Conservation (phyloP, 2,329 filamentous ascomycete genomes). For the Cladosporium cucumerinum region DNA sequence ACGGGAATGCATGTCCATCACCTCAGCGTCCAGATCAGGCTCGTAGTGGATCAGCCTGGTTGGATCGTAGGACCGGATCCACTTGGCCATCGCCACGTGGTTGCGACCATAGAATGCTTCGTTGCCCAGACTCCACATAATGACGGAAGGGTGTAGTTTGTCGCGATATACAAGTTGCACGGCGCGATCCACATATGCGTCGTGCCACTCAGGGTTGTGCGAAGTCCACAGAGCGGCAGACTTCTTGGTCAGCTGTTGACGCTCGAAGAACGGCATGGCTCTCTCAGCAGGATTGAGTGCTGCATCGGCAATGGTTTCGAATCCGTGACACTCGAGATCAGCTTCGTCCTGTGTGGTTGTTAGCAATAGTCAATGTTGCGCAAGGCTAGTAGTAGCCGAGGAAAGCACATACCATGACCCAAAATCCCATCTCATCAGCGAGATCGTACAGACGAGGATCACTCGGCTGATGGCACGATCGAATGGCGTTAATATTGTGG, state of each 20-base stretch:
- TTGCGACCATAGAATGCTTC: conserved; percentile 70
- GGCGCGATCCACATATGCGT: conserved; percentile 66
- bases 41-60: conserved; percentile 65
- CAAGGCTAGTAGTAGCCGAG: neutral
- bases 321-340: conserved; percentile 49
- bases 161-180: conserved; percentile 63
- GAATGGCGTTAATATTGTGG: conserved; percentile 68
- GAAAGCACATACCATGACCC: conserved; percentile 49
- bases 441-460: conserved; percentile 58
- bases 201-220: conserved; percentile 59
- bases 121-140: conserved; percentile 72
- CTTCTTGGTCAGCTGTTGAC: conserved; percentile 51
- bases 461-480: conserved; percentile 67
- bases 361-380: neutral
- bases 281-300: conserved; percentile 16
- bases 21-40: conserved; percentile 57
- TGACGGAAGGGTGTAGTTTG: conserved; percentile 67
- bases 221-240: conserved; percentile 58
- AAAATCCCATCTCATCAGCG: conserved; percentile 64
- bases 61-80: conserved; percentile 56
- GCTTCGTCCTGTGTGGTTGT: conserved; percentile 42
- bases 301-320: conserved; percentile 36
- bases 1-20: conserved; percentile 63
- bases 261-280: conserved; percentile 14
- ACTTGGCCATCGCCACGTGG: conserved; percentile 65